These are phyloP conservation scores for Spinacia oleracea DNA, from an alignment of 179 eudicot genomes.

Conservation along the genomic window DNA sequence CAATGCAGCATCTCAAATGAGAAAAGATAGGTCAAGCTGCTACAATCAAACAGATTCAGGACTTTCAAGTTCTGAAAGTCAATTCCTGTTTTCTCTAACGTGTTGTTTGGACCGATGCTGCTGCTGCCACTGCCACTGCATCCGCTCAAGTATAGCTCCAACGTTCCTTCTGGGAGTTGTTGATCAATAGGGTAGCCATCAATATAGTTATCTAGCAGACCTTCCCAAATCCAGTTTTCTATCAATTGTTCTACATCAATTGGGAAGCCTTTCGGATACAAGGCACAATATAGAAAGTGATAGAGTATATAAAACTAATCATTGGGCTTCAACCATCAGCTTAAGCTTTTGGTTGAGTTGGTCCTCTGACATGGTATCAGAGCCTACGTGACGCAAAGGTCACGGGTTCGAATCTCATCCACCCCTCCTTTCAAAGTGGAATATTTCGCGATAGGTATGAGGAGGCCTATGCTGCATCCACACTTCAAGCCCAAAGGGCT, in stretches of 20 bases:
- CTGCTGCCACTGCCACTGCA: not conserved
- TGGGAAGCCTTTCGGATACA: constrained; percentile 11
- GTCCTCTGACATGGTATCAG: too few relatives aligned
- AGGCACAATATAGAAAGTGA: constrained; percentile 11
- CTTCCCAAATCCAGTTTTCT: constrained; percentile 19
- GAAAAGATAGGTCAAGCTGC: constrained; percentile 12
- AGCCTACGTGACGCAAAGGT: too few relatives aligned
- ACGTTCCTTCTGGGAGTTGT: constrained; percentile 5
- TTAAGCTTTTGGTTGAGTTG: too few relatives aligned
- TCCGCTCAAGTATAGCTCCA: constrained; percentile 11
- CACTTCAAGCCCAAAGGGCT: too few relatives aligned
- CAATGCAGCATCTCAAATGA: not conserved
- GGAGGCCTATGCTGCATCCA: too few relatives aligned
- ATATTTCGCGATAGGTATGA: too few relatives aligned
- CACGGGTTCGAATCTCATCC: too few relatives aligned
- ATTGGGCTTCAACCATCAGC: too few relatives aligned
- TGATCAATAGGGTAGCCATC: constrained; percentile 9
- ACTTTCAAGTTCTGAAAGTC: constrained; percentile 13
- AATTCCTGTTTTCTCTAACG: not conserved
- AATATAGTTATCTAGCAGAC: not conserved
- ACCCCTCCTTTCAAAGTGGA: too few relatives aligned
- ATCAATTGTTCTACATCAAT: constrained; percentile 6
- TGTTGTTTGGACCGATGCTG: not conserved
- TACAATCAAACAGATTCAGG: constrained; percentile 7
- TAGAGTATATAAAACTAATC: too few relatives aligned